Base-by-base conservation (phyloP, 768 basidiomycete genomes). In the Russula ochroleuca region DNA sequence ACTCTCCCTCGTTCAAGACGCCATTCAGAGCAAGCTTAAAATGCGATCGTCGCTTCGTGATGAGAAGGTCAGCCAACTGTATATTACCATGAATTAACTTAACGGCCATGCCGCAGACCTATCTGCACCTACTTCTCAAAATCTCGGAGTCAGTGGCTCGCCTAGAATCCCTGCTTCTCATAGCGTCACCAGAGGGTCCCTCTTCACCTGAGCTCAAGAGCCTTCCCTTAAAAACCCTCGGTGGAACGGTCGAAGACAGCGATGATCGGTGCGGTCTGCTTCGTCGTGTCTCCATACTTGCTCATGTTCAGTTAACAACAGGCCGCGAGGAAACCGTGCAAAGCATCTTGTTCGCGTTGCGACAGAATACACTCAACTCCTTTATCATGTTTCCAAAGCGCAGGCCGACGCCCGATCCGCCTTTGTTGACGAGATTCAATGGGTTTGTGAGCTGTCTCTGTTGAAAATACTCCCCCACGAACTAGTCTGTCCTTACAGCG, bases 131-230 rank as follows among this genome's bases (percentile, higher is more conserved):
- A 14, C 81, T 98, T 5, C 82, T 98, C 66, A 93, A 93, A 74
- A 86, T 98, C 51, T 94, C 95, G 31, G 97, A 98, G 69, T 92
- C 92, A 17, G 82, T 96, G 19, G 83, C 85, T 14, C 86, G 97
- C 56, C 82, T 98, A 5, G 97, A 99, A 73, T 87, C 85, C 6
- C 80, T 99, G 25, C 80, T 98, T 19, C 77, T 87, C 17, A 92
- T 93, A 62, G 64, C 86, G 41, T 78, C 82, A 17, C 81, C 83
- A 15, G 81, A 75, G 43, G 76, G 74, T 38, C 73, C 70, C 43
- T 69, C 73, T 35, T 72, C 73, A 53, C 71, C 76, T 37, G 76
- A 77, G 41, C 57, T 77, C 5, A 75, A 70, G 43, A 65, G 69
- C 41, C 61, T 78, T 48, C 43, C 66, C 43, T 21, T 68, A 9